Conservation (phyloP, 108 stramenopile species). For the Ochromonas danica region DNA sequence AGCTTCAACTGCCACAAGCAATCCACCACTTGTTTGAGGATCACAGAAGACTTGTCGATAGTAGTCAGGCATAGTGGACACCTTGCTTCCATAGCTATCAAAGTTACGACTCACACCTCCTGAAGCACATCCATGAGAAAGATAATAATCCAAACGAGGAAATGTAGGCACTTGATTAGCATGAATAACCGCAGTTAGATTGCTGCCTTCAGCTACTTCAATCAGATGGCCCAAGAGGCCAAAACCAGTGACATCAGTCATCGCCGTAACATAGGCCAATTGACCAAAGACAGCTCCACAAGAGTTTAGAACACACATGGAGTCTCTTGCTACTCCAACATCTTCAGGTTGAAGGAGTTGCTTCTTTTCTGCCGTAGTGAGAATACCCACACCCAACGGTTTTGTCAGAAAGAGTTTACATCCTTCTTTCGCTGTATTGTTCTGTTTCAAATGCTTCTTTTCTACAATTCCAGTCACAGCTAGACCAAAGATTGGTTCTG, state of each 20-base stretch:
- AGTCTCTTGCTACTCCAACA: too few species aligned
- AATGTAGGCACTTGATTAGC: conserved; percentile 31
- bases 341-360: too few species aligned
- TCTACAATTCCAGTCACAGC: conserved; percentile 48
- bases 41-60: conserved; percentile 48
- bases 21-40: conserved; percentile 68
- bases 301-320: conserved; percentile 54
- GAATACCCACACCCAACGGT: conserved; percentile 63
- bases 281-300: conserved; percentile 34
- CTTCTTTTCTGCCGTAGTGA: conserved; percentile 65
- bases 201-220: conserved; percentile 59
- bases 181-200: background rate
- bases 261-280: conserved; percentile 42
- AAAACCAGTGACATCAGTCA: conserved; percentile 70
- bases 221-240: conserved; percentile 63
- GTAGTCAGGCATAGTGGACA: background rate
- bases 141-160: conserved; percentile 44
- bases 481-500: conserved; percentile 62
- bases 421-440: conserved; percentile 37
- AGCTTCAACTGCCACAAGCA: too few species aligned
- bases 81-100: conserved; percentile 19
- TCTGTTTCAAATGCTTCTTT: background rate
- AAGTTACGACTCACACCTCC: conserved; percentile 48
- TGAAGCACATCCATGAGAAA: conserved; percentile 50
- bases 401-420: conserved; percentile 64